Evolutionary conservation across 2,329 filamentous ascomycete genomes (phyloP), one percentile per base, ranked within the genome.

Genomic region (Aspergillus aculeatinus): DNA sequence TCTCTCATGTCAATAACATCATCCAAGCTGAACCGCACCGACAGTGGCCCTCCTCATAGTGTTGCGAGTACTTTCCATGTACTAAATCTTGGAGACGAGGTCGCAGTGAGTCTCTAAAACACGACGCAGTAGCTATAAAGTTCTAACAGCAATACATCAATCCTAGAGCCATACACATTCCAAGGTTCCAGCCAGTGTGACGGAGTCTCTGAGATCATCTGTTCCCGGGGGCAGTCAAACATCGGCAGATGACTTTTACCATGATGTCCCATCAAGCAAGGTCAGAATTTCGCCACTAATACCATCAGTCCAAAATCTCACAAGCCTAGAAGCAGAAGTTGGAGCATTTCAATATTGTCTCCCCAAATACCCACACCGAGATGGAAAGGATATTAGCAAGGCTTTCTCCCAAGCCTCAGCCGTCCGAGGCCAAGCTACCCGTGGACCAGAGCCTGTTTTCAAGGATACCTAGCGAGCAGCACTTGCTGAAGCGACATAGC

Each of bases 401-500:
- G 44, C 68, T 80, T 44, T 74, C 76, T 21, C 74, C 77, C 33
- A 75, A 76, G 62, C 67, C 74, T 35, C 66, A 68, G 27, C 49
- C 60, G 16, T 60, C 65, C 48, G 57, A 54, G 35, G 51, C 31
- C 39, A 64, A 66, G 44, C 31, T 62, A 39, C 53, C 60, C 27
- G 56, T 59, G 12, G 67, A 68, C 31, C 61, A 70, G 49, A 70
- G 70, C 12, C 67, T 92, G 55, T 79, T 92, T 64, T 85, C 88
- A 58, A 89, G 88, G 71, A 82, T 94, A 51, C 85, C 86, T n/a
- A 87, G 92, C 73, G 89, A 92, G 69, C 85, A 89, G 69, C 79
- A 79, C 48, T 73, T 81, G n/a, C 75, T 88, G 53, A 80, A 80
- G 54, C 82, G 85, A 73, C 86, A 89, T 70, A 84, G 16, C 16